Base-by-base conservation (phyloP, 148 eudicot genomes). In the Mesembryanthemum crystallinum region DNA sequence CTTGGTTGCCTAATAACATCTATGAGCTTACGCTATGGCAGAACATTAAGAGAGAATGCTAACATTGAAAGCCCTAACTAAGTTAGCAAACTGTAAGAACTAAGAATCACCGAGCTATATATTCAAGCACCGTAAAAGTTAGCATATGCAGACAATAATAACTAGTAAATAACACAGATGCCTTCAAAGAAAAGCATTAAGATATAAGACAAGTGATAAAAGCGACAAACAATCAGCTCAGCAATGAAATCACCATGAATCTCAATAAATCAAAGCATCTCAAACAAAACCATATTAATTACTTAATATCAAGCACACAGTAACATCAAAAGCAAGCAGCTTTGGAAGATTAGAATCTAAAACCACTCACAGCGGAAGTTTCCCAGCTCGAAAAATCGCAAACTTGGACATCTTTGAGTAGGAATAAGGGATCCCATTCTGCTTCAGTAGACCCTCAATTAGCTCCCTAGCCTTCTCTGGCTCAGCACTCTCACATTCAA, bases 401-500 rank as follows among this genome's bases (percentile, higher is more conserved):
- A 88, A 89, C 83, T 91, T 93, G 5, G 96, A 93, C 84, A 78
- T 83, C 27, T 76, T 82, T 0, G 98, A 91, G 63, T 89, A 85
- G 3, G 92, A 83, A 81, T 86, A 92, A 69, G 64, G 72, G 57
- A 93, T 80, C 80, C 83, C 94, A 78, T 89, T 88, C 79, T 87
- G 81, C 87, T 78, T 86, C 74, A 93, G 79, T 55, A 89, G 78
- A 54, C 80, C 84, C 74, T 89, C 95, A 73, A 93, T 89, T 83
- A 86, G 37, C 59, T 51, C 86, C 86, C 89, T 91, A 8, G 82
- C 96, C 70, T 77, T 91, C 30, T 93, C 92, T 18, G 98, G 96
- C 81, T 93, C 92, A 29, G 65, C 66, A 78, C 90, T 91, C 87
- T 93, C 98, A 59, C 96, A 91, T 55, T 93, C 96, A 62, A 93